Evolutionary conservation across 768 basidiomycete genomes (phyloP), one percentile per base, ranked within the genome.

Genomic region (Lactarius evosmus): DNA sequence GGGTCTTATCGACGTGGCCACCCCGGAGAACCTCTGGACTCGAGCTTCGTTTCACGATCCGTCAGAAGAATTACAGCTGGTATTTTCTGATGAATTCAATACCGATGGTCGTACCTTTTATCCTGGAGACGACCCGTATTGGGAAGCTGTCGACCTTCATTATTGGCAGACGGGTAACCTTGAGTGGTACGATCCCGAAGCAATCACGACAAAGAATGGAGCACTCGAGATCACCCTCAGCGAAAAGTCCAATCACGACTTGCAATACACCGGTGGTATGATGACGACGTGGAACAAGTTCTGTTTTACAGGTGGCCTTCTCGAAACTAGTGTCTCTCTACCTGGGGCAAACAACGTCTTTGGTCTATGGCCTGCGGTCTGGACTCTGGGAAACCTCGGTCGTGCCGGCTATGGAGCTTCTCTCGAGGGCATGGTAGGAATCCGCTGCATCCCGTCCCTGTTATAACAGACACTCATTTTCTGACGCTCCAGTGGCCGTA

Each of bases 11-110:
- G 86, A 86, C 71, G 58, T 79, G 33, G 79, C 87, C 65, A 87
- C 85, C 0, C 83, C 94, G 2, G 65, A 78, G 60, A 78, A 81
- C 0, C 88, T 77, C 11, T 79, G 84, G 75, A 77, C 76, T 62
- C 78, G 83, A 69, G 30, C 79, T 0, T 85, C 86, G 5, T 79
- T 84, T 69, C 77, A 78, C 38, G 87, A 91, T 67, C 86, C 88
- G 4, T 74, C 77, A 52, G 84, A 81, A 61, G 57, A 81, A 69
- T 70, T 88, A 76, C 85, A 87, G 63, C 79, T 96, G 14, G 84
- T 93, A 4, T 95, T 92, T 72, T 91, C 89, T 55, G 94, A 96
- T 73, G 95, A 96, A 74, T 96, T 96, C 75, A 86, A 96, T 60
- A 77, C 75, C 8, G 85, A 88, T 1, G 87, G 89, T 14, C 84